Conservation (phyloP, 371 early-diverging fungal species). For the Mucor mucedo region DNA sequence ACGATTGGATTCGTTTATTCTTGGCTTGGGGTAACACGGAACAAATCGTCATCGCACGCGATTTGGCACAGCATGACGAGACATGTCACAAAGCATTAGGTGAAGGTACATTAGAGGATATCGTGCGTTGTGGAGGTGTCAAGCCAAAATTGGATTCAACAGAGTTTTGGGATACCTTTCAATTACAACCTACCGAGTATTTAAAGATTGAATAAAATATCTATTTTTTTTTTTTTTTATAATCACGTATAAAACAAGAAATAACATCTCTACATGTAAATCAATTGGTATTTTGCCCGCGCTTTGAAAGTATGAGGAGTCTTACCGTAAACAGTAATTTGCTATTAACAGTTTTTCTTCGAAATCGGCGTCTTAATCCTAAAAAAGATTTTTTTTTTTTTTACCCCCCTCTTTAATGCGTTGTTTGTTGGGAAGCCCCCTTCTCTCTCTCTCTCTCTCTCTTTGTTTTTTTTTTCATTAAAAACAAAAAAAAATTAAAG, state of each 20-base stretch:
- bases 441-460: conserved; percentile 13
- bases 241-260: no score
- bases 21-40: conserved; percentile 43
- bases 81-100: conserved; percentile 30
- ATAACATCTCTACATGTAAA: no score
- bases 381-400: neutral
- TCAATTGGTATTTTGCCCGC: no score
- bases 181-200: conserved; percentile 40
- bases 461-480: conserved; percentile 5
- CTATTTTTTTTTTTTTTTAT: no score
- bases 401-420: neutral
- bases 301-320: neutral
- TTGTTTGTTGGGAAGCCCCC: neutral
- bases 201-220: conserved; percentile 30
- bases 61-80: conserved; percentile 33
- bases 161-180: conserved; percentile 53
- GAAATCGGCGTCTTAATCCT: no score
- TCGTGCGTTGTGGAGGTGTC: conserved; percentile 35
- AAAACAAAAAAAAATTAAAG: neutral
- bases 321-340: neutral
- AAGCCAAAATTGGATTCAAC: conserved; percentile 42
- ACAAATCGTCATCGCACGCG: conserved; percentile 34
- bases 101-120: conserved; percentile 35
- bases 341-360: no score
- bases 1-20: conserved; percentile 51